Evolutionary conservation across 2,329 filamentous ascomycete genomes (phyloP).

Genomic region (Colletotrichum somersetense): DNA sequence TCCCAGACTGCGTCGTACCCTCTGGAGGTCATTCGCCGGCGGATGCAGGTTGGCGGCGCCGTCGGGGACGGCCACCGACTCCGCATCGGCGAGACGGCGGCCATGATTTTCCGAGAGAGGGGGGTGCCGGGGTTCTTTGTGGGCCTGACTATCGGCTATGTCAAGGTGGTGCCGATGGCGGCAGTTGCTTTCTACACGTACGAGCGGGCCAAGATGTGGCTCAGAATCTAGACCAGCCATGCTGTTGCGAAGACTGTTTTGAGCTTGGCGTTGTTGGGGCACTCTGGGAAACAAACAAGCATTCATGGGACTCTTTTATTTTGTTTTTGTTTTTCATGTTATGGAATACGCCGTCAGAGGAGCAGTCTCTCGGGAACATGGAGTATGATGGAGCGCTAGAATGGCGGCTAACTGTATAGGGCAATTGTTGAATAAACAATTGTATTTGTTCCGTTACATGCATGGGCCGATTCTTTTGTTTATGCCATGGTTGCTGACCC

Average conservation of each 20-base stretch:
- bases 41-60: constrained; percentile 97
- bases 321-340: background rate
- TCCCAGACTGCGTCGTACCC: constrained; percentile 95
- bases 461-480: too few relatives aligned
- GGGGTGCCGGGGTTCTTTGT: constrained; percentile 90
- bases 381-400: constrained; percentile 28
- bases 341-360: constrained; percentile 29
- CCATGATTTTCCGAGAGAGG: constrained; percentile 79
- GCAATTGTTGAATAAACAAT: constrained; percentile 29
- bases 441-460: constrained; percentile 22
- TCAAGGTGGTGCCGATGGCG: constrained; percentile 91
- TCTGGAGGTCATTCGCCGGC: constrained; percentile 88
- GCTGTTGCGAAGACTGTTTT: constrained; percentile 19
- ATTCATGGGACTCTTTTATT: constrained; percentile 14
- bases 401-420: constrained; percentile 30
- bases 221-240: constrained; percentile 68
- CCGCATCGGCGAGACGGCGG: constrained; percentile 82
- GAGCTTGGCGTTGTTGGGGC: constrained; percentile 36
- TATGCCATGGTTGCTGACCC: background rate
- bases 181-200: constrained; percentile 78
- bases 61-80: constrained; percentile 89
- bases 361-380: constrained; percentile 5
- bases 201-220: constrained; percentile 71
- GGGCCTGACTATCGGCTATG: constrained; percentile 92
- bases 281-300: constrained; percentile 36